phyloP scores from a whole-genome alignment of 208 protist genomes.

The Leishmania gerbilli region DNA sequence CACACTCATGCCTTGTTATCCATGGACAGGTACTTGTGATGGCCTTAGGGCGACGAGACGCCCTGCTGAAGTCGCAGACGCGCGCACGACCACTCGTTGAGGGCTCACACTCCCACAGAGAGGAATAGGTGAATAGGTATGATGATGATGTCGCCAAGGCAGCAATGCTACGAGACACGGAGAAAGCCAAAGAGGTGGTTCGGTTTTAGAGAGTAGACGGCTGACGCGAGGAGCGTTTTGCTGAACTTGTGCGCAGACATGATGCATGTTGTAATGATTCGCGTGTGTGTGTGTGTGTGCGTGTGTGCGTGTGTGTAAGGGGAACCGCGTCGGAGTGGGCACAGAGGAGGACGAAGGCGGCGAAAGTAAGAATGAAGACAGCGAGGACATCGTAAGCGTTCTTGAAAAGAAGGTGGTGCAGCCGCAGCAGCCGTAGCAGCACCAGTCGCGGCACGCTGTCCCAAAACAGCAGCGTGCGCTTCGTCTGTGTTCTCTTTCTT shows the following conservation, averaged over 20 bases:
- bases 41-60: not conserved
- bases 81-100: not conserved
- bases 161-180: not conserved
- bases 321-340: not conserved
- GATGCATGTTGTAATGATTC: not conserved
- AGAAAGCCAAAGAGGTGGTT: not conserved
- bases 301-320: not conserved
- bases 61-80: not conserved
- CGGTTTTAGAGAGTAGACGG: not conserved
- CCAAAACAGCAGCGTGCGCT: too few species aligned
- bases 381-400: not conserved
- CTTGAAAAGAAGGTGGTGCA: not conserved
- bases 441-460: not conserved
- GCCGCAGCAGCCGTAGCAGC: not conserved
- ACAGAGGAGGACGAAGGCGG: not conserved
- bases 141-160: not conserved
- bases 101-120: not conserved
- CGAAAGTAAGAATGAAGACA: conserved; percentile 11
- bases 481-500: too few species aligned
- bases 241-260: not conserved
- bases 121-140: not conserved
- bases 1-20: not conserved
- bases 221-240: not conserved
- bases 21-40: not conserved
- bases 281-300: not conserved